A percentile compares a stretch with the other conserved stretches of the same genome.
phyloP scores from a whole-genome alignment of 2,329 filamentous ascomycete genomes.

The Madurella fahalii region DNA sequence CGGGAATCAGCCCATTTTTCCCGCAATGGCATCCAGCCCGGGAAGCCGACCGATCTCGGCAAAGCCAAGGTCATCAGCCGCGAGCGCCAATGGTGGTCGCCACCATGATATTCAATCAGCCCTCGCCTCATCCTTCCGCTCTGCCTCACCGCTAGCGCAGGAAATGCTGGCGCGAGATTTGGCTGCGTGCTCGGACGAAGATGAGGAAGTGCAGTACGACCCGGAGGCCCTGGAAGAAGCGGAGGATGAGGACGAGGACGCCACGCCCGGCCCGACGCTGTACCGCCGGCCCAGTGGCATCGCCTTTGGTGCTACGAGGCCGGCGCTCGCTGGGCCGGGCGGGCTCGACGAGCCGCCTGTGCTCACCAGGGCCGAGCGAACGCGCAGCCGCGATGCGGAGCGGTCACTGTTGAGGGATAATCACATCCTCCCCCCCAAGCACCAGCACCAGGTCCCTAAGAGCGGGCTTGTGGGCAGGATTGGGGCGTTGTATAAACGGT shows the following conservation, averaged over 20 bases:
- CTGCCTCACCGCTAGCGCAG: conserved; percentile 62
- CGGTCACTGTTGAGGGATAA: conserved; percentile 56
- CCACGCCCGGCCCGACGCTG: conserved; percentile 43
- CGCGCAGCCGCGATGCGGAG: conserved; percentile 26
- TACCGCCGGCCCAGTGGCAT: conserved; percentile 78
- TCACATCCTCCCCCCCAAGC: conserved; percentile 61
- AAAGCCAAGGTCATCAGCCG: conserved; percentile 3
- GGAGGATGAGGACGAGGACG: conserved; percentile 36
- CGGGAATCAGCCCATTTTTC: no score
- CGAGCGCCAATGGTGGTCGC: conserved; percentile 1
- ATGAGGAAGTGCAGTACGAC: conserved; percentile 33
- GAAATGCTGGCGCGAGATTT: conserved; percentile 63
- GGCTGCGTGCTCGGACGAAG: conserved; percentile 59
- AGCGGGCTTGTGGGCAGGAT: conserved; percentile 2
- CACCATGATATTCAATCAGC: conserved; percentile 13
- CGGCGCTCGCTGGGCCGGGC: conserved; percentile 60
- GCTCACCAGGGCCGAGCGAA: conserved; percentile 49
- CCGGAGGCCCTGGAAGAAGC: conserved; percentile 28
- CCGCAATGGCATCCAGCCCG: conserved; percentile 10
- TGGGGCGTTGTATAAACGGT: conserved; percentile 8
- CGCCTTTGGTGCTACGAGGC: conserved; percentile 65
- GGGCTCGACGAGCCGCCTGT: conserved; percentile 39
- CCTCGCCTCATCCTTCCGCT: conserved; percentile 49
- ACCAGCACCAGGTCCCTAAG: conserved; percentile 30
- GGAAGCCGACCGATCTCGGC: conserved; percentile 16